Evolutionary conservation across 371 early-diverging fungal genomes (phyloP), one percentile per base, ranked within the genome.

Genomic region (Actinomortierella wolfii): DNA sequence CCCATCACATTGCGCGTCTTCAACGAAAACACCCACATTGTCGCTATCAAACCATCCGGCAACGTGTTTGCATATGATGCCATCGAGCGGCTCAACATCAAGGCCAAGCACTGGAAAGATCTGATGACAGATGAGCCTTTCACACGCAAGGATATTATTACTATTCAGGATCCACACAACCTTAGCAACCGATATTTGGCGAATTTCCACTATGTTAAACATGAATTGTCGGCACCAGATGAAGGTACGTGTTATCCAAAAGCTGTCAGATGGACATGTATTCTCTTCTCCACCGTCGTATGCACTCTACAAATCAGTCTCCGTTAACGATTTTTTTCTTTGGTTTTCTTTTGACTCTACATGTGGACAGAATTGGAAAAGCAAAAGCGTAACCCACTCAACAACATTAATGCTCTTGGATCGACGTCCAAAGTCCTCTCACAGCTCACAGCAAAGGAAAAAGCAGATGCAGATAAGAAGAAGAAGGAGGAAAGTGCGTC

Each of bases 1-100:
- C 97, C 98, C 6, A 89, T 97, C 52, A 93, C 97, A 1, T 91
- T 88, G 61, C 91, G 93, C 64, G 89, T 86, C 8, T 94, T 98
- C 68, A 88, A 87, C 23, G 93, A 92, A 54, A 86, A 91, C 68
- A 89, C 96, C 0, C 92, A 94, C 45, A 97, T 97, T 61, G 97
- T 93, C 1, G 95, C 95, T 40, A 89, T 95, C 74, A 86, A 83
- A 51, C 80, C 91, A 1, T 87, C 92, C 7, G 97, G 97, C 52
- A 89, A 97, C 50, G 97, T 97, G 1, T 97, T 88, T 79, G 84
- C 93, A 2, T 94, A 82, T 63, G 94, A 94, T 41, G 91, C 95
- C 0, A 82, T 98, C 51, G 93, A 95, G 51, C 80, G 89, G 64
- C 81, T 97, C 26, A 95, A 95, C 68, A 84, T 92, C 62, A 91